Conservation (phyloP, 352 stramenopile genomes). For the Phytophthora sp. region DNA sequence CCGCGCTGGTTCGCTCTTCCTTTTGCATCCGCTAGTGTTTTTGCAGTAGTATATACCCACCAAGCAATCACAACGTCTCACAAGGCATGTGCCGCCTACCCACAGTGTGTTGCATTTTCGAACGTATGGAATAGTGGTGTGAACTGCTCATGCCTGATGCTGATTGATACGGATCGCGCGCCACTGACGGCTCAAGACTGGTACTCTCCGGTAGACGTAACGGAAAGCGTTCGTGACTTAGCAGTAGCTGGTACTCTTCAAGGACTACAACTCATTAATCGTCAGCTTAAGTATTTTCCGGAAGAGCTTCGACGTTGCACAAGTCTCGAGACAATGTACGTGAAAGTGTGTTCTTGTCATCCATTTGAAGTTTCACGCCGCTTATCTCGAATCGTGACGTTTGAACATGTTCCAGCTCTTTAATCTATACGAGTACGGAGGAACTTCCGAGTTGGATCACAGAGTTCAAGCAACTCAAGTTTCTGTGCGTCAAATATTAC, state of each 20-base stretch:
- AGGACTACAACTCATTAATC: conserved; percentile 27
- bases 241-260: conserved; percentile 7
- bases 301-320: conserved; percentile 15
- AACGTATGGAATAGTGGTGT: conserved; percentile 2
- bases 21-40: conserved; percentile 5
- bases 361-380: too few species aligned
- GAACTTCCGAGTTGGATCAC: conserved; percentile 10
- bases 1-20: conserved; percentile 10
- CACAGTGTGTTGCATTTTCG: conserved; percentile 17
- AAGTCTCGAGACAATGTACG: conserved; percentile 1
- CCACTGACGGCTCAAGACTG: conserved; percentile 19
- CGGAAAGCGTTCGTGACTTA: conserved; percentile 2
- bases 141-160: conserved; percentile 22
- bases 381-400: too few species aligned
- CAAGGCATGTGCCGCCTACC: conserved; percentile 8
- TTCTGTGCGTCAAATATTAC: conserved; percentile 4
- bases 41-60: conserved; percentile 14
- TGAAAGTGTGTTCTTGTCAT: background rate
- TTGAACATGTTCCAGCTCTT: conserved; percentile 1
- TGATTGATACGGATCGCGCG: conserved; percentile 20
- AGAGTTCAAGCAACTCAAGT: conserved; percentile 19
- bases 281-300: conserved; percentile 2
- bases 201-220: conserved; percentile 15
- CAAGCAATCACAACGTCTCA: conserved; percentile 1
- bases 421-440: conserved; percentile 27